Percentiles rank a stretch among this genome's conserved stretches.
Conservation (phyloP, 1,139 yeast genomes). For the Yamadazyma sp. region DNA sequence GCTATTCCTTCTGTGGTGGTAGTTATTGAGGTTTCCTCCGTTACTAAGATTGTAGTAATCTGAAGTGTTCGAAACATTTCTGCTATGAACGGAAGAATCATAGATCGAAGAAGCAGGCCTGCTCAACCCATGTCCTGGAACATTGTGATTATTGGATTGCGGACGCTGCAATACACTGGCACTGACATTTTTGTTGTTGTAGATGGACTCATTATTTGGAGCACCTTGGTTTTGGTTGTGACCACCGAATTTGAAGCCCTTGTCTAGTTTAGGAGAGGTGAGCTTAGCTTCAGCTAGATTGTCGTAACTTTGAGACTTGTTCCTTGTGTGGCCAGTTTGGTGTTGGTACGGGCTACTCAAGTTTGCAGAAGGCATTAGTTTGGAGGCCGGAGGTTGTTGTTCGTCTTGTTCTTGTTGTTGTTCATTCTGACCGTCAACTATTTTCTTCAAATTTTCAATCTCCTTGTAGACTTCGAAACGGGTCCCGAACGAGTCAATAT, state of each 20-base stretch:
- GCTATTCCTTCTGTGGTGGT: slow-evolving; percentile 32
- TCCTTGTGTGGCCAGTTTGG: slow-evolving; percentile 15
- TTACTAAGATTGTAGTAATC: slow-evolving; percentile 6
- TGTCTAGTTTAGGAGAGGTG: slow-evolving; percentile 12
- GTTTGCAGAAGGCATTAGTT: slow-evolving; percentile 18
- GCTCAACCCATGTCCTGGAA: slow-evolving; percentile 10
- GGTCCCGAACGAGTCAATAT: slow-evolving; percentile 90
- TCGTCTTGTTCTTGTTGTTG: no score
- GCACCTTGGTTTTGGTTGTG: slow-evolving; percentile 10
- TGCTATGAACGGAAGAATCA: slow-evolving; percentile 31
- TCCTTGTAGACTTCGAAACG: slow-evolving; percentile 89
- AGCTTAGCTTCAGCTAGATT: slow-evolving; percentile 26
- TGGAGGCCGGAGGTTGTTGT: slow-evolving; percentile 2
- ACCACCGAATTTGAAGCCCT: slow-evolving; percentile 25
- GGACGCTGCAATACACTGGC: slow-evolving; percentile 8
- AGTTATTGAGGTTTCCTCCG: slow-evolving; percentile 5
- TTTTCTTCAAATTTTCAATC: slow-evolving; percentile 65
- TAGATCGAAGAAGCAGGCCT: slow-evolving; percentile 49
- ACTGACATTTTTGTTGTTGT: slow-evolving; percentile 7
- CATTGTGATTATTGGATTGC: not conserved
- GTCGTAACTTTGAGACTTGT: slow-evolving; percentile 45
- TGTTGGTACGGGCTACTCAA: slow-evolving; percentile 5
- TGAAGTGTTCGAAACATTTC: slow-evolving; percentile 26
- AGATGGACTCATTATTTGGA: slow-evolving; percentile 8
- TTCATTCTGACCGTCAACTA: slow-evolving; percentile 11